Base-by-base conservation (phyloP, 2,329 filamentous ascomycete genomes). In the Colletotrichum tamarilloi region DNA sequence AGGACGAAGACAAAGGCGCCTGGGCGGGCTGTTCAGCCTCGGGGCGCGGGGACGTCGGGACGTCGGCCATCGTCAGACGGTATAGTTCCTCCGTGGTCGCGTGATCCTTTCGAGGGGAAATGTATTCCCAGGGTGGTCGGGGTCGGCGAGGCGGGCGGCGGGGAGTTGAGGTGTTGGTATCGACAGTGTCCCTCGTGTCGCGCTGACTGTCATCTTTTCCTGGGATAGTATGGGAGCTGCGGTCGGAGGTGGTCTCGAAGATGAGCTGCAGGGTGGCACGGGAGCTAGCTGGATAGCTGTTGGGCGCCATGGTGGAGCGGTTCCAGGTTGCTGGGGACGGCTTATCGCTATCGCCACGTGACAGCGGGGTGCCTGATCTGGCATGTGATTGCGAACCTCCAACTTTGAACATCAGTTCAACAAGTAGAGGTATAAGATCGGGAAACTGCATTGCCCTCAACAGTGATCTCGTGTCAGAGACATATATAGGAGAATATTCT, bases 341-440 rank as follows among this genome's bases (percentile, higher is more conserved):
- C 74, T 74, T 72, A 75, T 75, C 74, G 64, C 26, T 73, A 75
- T 75, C 68, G 0, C 22, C 74, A 75, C 74, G 74, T 75, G 74
- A 75, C 30, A 24, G 52, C 30, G 49, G 32, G 28, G 64, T 12
- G n/a, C 32, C 22, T 72, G 73, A 65, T 68, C 19, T 57, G 53
- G 71, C 71, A 73, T 73, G 71, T 73, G 71, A 65, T 49, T 9
- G 22, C n/a, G 11, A 35, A 64, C 30, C 62, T 63, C 26, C 28
- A 46, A 30, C 24, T 56, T 56, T 19, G 42, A 19, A 49, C 19
- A 49, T 19, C 42, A 49, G 42, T 4, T 49, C 42, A 49, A 49
- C 8, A 49, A 6, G 19, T 8, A n/a, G 8, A n/a, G 42, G 5
- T 4, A 22, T 19, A 19, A 19, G 42, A 16, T 9, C 8, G 7